Conservation (phyloP, 1,139 yeast species). For the Spencermartinsiella ligniputridi region DNA sequence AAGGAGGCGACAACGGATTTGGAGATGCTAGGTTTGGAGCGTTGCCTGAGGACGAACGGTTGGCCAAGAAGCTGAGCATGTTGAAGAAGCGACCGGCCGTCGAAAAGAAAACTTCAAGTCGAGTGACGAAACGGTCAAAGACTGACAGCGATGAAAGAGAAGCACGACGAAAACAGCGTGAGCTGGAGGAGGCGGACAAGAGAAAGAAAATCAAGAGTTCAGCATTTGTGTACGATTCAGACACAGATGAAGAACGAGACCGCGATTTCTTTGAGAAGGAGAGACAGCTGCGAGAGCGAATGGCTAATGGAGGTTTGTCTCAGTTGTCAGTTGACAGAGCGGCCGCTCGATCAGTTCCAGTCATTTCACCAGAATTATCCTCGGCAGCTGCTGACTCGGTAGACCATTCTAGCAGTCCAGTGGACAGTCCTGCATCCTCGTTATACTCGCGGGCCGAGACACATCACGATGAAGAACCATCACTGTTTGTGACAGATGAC, state of each 20-base stretch:
- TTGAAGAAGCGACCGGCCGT: conserved; percentile 8
- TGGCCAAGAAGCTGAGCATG: conserved; percentile 13
- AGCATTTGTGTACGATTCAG: conserved; percentile 56
- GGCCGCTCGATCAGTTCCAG: conserved; percentile 1
- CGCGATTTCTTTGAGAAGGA: conserved; percentile 56
- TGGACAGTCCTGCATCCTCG: neutral
- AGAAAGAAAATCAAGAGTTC: conserved; percentile 26
- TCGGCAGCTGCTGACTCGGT: neutral
- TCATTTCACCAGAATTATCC: neutral
- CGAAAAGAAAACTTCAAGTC: conserved; percentile 6
- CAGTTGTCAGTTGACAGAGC: neutral
- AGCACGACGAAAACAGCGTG: conserved; percentile 11
- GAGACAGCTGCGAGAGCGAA: conserved; percentile 42
- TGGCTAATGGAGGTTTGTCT: neutral
- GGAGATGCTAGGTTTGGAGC: conserved; percentile 22
- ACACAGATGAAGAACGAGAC: conserved; percentile 56
- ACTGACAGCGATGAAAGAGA: conserved; percentile 7
- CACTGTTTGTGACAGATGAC: conserved; percentile 3
- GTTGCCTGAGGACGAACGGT: conserved; percentile 19
- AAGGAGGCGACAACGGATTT: conserved; percentile 15
- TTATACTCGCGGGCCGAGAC: neutral
- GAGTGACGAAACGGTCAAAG: conserved; percentile 4
- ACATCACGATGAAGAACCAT: neutral
- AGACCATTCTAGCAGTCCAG: neutral
- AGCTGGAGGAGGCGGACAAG: conserved; percentile 10